phyloP scores from a whole-genome alignment of 139 green algal species.

The Astrephomene gubernaculifera region DNA sequence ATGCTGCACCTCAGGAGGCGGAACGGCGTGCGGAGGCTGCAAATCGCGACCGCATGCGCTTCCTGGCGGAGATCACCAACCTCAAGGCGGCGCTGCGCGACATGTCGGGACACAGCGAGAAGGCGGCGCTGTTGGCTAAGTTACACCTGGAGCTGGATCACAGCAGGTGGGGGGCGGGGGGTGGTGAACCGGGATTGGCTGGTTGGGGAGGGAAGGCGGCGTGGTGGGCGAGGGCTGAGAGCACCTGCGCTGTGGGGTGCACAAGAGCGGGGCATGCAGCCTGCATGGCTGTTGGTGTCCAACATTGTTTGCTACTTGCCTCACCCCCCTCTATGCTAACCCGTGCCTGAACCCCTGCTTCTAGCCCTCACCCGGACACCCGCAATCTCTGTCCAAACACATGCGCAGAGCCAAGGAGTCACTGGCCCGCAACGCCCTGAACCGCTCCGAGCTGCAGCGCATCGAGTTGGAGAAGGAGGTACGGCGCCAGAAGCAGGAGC shows the following conservation, averaged over 20 bases:
- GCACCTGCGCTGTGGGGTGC: no score
- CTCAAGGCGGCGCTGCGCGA: slow-evolving; percentile 65
- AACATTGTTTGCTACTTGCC: no score
- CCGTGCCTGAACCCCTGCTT: no score
- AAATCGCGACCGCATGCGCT: slow-evolving; percentile 43
- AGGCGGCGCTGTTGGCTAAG: slow-evolving; percentile 58
- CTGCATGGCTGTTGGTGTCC: no score
- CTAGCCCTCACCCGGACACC: no score
- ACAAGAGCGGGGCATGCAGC: no score
- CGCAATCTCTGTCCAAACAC: no score
- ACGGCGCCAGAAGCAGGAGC: slow-evolving; percentile 46
- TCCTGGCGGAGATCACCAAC: slow-evolving; percentile 70
- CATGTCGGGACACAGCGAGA: slow-evolving; percentile 51
- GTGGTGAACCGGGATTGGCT: no score
- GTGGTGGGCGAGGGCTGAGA: no score
- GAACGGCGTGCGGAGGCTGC: slow-evolving; percentile 53
- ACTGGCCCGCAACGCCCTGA: slow-evolving; percentile 62
- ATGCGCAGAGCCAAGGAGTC: slow-evolving; percentile 61
- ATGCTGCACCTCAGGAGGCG: slow-evolving; percentile 55
- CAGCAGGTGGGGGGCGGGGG: slow-evolving; percentile 29
- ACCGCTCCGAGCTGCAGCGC: slow-evolving; percentile 65
- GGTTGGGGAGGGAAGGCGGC: no score
- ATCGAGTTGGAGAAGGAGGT: slow-evolving; percentile 65
- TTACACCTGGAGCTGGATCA: slow-evolving; percentile 73
- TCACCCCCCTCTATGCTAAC: no score